These are phyloP conservation scores for Albophoma yamanashiensis DNA, from an alignment of 2,329 filamentous ascomycete genomes.

Conservation along the genomic window DNA sequence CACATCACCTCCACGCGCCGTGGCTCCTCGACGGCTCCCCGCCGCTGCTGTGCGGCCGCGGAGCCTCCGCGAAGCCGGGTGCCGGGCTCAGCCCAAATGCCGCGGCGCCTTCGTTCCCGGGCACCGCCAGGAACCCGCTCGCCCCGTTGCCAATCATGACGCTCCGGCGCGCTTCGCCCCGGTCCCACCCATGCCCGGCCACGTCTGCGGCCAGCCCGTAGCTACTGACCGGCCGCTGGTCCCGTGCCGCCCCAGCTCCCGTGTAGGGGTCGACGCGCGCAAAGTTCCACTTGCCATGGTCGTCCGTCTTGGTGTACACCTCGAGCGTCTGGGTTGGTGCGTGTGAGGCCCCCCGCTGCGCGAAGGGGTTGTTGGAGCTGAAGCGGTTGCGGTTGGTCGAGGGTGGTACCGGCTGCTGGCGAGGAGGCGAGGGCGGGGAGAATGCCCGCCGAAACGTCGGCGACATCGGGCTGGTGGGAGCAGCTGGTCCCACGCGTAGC, in stretches of 20 bases:
- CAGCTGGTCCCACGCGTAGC: constrained; percentile 8
- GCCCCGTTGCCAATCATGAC: constrained; percentile 40
- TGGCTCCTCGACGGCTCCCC: constrained; percentile 1
- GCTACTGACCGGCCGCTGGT: constrained; percentile 37
- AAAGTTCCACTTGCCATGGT: constrained; percentile 49
- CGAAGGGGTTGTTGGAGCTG: constrained; percentile 52
- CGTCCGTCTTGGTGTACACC: constrained; percentile 49
- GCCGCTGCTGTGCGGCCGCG: constrained; percentile 26
- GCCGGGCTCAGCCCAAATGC: constrained; percentile 1
- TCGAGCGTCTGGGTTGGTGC: constrained; percentile 43
- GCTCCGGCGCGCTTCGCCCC: constrained; percentile 40
- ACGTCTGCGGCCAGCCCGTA: constrained; percentile 47
- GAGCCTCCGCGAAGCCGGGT: constrained; percentile 11
- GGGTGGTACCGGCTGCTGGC: constrained; percentile 15
- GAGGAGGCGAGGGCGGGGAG: constrained; percentile 9
- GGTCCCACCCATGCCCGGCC: constrained; percentile 36
- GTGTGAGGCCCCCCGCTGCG: constrained; percentile 18
- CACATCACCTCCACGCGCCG: neutral
- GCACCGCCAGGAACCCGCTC: constrained; percentile 43
- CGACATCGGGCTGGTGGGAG: constrained; percentile 10
- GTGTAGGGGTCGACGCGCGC: constrained; percentile 31
- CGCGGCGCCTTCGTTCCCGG: constrained; percentile 14
- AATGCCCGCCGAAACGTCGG: neutral
- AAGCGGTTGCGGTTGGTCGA: constrained; percentile 28
- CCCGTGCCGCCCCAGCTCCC: constrained; percentile 11